phyloP scores from a whole-genome alignment of 2,329 filamentous ascomycete species.

The Penicillium sp. region DNA sequence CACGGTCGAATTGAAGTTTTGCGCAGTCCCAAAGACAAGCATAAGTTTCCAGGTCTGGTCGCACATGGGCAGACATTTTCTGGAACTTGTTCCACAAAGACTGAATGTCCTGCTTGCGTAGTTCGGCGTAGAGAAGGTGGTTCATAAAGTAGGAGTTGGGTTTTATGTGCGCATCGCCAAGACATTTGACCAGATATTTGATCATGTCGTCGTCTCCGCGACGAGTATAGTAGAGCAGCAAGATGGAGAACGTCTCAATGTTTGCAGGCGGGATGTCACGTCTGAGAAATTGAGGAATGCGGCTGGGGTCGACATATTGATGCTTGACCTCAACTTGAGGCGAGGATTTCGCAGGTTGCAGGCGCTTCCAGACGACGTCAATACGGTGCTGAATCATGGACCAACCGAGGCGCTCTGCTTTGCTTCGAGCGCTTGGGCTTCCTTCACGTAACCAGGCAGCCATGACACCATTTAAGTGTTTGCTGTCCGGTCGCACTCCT shows the following conservation, averaged over 20 bases:
- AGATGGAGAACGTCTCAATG: slow-evolving; percentile 69
- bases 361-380: slow-evolving; percentile 51
- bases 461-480: slow-evolving; percentile 76
- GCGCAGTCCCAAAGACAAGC: slow-evolving; percentile 58
- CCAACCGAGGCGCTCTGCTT: slow-evolving; percentile 66
- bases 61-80: slow-evolving; percentile 49
- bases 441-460: slow-evolving; percentile 68
- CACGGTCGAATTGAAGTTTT: slow-evolving; percentile 45
- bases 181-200: slow-evolving; percentile 56
- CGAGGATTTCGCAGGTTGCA: slow-evolving; percentile 18
- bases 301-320: slow-evolving; percentile 14
- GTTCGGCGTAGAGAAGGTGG: slow-evolving; percentile 63
- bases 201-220: slow-evolving; percentile 55
- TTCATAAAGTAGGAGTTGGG: slow-evolving; percentile 74
- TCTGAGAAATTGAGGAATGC: slow-evolving; percentile 37
- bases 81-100: slow-evolving; percentile 54
- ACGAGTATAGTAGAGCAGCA: slow-evolving; percentile 65
- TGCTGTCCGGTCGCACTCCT: slow-evolving; percentile 61
- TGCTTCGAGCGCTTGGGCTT: slow-evolving; percentile 48
- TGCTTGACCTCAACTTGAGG: slow-evolving; percentile 27
- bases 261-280: slow-evolving; percentile 55
- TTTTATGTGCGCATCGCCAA: slow-evolving; percentile 57
- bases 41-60: slow-evolving; percentile 64
- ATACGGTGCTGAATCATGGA: slow-evolving; percentile 67
- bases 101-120: slow-evolving; percentile 53